A percentile compares a stretch with the other conserved stretches of the same genome.
These are phyloP conservation scores for Phytophthora citricola DNA, from an alignment of 352 stramenopile species.

Conservation along the genomic window DNA sequence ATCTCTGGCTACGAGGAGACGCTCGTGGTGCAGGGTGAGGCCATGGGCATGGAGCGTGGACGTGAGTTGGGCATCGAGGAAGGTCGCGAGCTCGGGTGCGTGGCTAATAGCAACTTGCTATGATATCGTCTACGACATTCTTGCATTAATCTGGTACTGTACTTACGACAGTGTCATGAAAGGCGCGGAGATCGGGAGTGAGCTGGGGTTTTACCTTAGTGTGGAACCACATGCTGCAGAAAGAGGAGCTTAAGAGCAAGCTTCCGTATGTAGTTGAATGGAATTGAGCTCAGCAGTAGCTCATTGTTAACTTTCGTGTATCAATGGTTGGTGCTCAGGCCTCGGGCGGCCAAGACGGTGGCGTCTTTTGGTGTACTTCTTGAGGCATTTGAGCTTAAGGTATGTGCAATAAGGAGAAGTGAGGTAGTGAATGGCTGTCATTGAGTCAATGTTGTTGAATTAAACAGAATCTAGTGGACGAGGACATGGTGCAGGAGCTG, in stretches of 20 bases:
- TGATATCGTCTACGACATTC: neutral
- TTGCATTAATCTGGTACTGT: neutral
- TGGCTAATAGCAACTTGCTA: slow-evolving; percentile 2
- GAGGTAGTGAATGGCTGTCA: too few relatives aligned
- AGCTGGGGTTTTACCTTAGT: slow-evolving; percentile 84
- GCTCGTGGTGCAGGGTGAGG: slow-evolving; percentile 70
- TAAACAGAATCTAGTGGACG: slow-evolving; percentile 76
- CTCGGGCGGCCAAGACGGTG: slow-evolving; percentile 67
- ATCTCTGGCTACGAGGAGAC: slow-evolving; percentile 78
- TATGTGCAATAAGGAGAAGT: slow-evolving; percentile 20
- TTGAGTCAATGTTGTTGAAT: neutral
- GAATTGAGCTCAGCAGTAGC: neutral
- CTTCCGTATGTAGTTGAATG: slow-evolving; percentile 45
- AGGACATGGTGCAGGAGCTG: slow-evolving; percentile 77
- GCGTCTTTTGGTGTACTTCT: slow-evolving; percentile 60
- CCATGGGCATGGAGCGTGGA: slow-evolving; percentile 61
- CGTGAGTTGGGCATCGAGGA: slow-evolving; percentile 72
- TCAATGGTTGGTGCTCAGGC: slow-evolving; percentile 26
- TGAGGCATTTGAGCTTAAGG: slow-evolving; percentile 71
- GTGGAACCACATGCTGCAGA: slow-evolving; percentile 68
- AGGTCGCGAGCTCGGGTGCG: slow-evolving; percentile 73
- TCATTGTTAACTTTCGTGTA: slow-evolving; percentile 7
- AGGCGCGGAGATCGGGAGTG: slow-evolving; percentile 81
- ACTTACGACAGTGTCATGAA: slow-evolving; percentile 61
- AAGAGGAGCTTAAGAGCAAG: slow-evolving; percentile 38